Base-by-base conservation (phyloP, 306 rosid species). In the Fagus crenata region DNA sequence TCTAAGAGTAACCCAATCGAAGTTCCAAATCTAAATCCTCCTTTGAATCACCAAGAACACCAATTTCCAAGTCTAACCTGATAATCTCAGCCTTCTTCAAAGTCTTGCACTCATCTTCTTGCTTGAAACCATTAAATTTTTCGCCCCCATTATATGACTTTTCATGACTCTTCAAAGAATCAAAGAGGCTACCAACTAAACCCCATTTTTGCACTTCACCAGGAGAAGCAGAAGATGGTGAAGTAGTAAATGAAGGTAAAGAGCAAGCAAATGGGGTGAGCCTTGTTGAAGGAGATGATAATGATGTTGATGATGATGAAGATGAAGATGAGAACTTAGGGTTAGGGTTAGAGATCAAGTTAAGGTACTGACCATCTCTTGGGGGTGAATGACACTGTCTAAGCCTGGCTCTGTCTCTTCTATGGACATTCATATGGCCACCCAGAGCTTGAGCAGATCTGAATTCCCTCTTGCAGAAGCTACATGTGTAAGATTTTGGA, bases 391-490 rank as follows among this genome's bases (percentile, higher is more conserved):
- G 28, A 22, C 70, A 80, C 64, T 86, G 84, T 79, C 97, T 87
- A 51, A 95, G 87, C 82, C 93, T 85, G 43, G 98, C 98, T 82
- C 98, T 86, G 73, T 95, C 98, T 65, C 93, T 84, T 35, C 98
- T 80, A 77, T 95, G 98, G 65, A 95, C 98, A 86, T 95, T 95
- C 97, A 95, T 92, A 64, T 91, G 98, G 31, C 97, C 98, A 35
- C 98, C 98, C 56, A 95, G 89, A 32, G 98, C 98, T 78, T 94
- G 98, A 87, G 98, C 98, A 31, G 96, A 94, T 83, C 86, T 90
- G 80, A 94, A 94, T 77, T 94, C 97, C 76, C 91, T 92, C 41
- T 83, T 90, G 85, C 98, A 94, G 81, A 92, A 94, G 81, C 89
- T 89, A 73, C 98, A 94, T 2, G 88, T 74, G 87, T 94, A 94